Percentiles rank a stretch among this genome's conserved stretches.
phyloP scores from a whole-genome alignment of 768 basidiomycete genomes.

The Galerina marginata region DNA sequence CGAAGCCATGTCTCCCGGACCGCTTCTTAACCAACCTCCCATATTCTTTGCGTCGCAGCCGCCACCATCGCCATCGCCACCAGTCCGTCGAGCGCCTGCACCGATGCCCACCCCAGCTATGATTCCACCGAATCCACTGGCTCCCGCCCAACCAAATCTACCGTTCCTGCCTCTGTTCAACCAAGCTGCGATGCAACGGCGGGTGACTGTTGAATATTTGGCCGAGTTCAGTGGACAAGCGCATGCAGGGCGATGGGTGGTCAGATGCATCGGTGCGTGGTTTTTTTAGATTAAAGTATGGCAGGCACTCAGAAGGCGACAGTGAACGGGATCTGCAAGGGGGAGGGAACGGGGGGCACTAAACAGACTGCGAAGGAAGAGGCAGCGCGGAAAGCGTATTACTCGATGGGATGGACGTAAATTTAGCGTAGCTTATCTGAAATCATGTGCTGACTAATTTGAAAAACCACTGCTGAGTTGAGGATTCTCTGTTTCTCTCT shows the following conservation, averaged over 20 bases:
- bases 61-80: constrained; percentile 28
- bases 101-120: constrained; percentile 17
- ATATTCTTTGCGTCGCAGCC: constrained; percentile 39
- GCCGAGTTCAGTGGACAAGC: constrained; percentile 67
- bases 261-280: constrained; percentile 67
- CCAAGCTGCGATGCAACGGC: constrained; percentile 70
- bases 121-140: constrained; percentile 54
- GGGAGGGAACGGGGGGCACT: constrained; percentile 65
- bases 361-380: constrained; percentile 83
- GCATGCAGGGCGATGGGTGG: constrained; percentile 71
- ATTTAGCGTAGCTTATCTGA: constrained; percentile 17
- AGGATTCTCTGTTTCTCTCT: constrained; percentile 18
- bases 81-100: constrained; percentile 8
- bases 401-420: constrained; percentile 71
- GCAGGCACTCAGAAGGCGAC: constrained; percentile 2
- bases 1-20: constrained; percentile 34
- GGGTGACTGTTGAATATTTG: constrained; percentile 64
- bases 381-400: constrained; percentile 73
- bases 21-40: constrained; percentile 16
- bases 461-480: constrained; percentile 17
- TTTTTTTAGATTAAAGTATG: constrained; percentile 3
- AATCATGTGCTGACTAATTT: constrained; percentile 30
- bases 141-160: constrained; percentile 65
- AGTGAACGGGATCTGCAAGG: constrained; percentile 78
- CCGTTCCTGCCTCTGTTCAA: constrained; percentile 79